These are phyloP conservation scores for Volvox africanus DNA, from an alignment of 139 green algal species.

Conservation along the genomic window DNA sequence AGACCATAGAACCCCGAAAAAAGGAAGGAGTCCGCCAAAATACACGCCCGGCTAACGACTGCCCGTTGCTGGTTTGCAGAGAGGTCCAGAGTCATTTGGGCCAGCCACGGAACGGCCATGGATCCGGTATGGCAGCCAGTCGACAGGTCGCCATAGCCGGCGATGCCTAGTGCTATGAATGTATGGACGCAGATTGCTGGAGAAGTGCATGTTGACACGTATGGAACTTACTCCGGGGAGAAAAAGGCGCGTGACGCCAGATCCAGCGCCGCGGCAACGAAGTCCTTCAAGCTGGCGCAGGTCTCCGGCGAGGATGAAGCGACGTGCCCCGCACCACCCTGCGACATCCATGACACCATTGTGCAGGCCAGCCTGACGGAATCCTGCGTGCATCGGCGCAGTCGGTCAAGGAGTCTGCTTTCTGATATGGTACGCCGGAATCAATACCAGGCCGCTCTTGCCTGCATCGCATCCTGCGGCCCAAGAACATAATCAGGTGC, in stretches of 20 bases:
- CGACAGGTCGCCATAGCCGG: no score
- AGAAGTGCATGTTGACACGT: neutral
- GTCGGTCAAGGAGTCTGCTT: no score
- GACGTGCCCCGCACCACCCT: neutral
- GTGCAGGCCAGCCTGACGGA: neutral
- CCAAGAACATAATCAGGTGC: neutral
- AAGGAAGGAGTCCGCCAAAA: no score
- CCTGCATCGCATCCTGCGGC: slow-evolving; percentile 15
- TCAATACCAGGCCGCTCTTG: neutral
- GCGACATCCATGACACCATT: slow-evolving; percentile 12
- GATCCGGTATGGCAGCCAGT: no score
- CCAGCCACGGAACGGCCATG: no score
- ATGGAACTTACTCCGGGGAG: slow-evolving; percentile 14
- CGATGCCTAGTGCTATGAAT: no score
- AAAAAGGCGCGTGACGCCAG: slow-evolving; percentile 29
- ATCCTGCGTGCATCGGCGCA: neutral
- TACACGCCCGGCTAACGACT: no score
- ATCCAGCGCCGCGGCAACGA: slow-evolving; percentile 8
- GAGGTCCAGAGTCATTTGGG: no score
- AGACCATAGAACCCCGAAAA: no score
- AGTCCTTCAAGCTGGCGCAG: slow-evolving; percentile 9
- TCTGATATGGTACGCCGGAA: no score
- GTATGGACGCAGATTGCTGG: no score
- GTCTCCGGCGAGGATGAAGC: neutral
- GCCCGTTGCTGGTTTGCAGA: no score